phyloP scores from a whole-genome alignment of 1,284 basidiomycete genomes.

The Fomes fomentarius region DNA sequence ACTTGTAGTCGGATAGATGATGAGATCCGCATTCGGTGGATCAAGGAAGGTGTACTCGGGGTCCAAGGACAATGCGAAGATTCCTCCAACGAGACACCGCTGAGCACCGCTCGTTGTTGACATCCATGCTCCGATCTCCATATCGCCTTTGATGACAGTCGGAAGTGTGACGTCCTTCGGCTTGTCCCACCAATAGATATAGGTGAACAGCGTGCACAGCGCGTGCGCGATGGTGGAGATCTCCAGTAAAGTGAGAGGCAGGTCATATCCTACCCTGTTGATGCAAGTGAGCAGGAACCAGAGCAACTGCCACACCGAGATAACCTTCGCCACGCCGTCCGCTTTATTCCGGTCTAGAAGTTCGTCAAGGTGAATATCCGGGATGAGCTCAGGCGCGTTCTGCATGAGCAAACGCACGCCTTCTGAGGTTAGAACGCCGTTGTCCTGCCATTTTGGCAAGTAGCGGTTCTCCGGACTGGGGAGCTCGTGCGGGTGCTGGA shows the following conservation, averaged over 20 bases:
- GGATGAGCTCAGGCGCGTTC: slow-evolving; percentile 17
- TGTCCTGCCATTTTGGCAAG: slow-evolving; percentile 5
- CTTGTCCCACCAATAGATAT: slow-evolving; percentile 23
- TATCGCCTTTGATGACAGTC: slow-evolving; percentile 3
- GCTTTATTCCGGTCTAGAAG: slow-evolving; percentile 30
- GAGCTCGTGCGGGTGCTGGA: slow-evolving; percentile 10
- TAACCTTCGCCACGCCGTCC: slow-evolving; percentile 24
- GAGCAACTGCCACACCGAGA: slow-evolving; percentile 28
- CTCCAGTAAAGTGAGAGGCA: slow-evolving; percentile 23
- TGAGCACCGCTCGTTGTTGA: not conserved
- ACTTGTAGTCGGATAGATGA: too few species aligned
- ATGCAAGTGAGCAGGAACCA: slow-evolving; percentile 31
- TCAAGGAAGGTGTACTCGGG: not conserved
- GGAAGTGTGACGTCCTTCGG: slow-evolving; percentile 18
- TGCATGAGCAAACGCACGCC: slow-evolving; percentile 16
- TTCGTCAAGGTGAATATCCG: slow-evolving; percentile 19
- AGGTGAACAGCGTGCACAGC: slow-evolving; percentile 17
- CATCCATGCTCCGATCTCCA: slow-evolving; percentile 3
- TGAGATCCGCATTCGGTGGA: not conserved
- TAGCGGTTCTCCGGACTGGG: not conserved
- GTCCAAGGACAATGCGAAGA: not conserved
- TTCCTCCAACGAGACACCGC: not conserved
- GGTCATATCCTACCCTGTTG: slow-evolving; percentile 18
- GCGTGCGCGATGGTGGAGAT: slow-evolving; percentile 22
- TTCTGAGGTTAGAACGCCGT: not conserved